Percentiles rank a stretch among this genome's conserved stretches.
These are phyloP conservation scores for Rhodotorula glutinis DNA, from an alignment of 1,284 basidiomycete genomes.

Conservation along the genomic window DNA sequence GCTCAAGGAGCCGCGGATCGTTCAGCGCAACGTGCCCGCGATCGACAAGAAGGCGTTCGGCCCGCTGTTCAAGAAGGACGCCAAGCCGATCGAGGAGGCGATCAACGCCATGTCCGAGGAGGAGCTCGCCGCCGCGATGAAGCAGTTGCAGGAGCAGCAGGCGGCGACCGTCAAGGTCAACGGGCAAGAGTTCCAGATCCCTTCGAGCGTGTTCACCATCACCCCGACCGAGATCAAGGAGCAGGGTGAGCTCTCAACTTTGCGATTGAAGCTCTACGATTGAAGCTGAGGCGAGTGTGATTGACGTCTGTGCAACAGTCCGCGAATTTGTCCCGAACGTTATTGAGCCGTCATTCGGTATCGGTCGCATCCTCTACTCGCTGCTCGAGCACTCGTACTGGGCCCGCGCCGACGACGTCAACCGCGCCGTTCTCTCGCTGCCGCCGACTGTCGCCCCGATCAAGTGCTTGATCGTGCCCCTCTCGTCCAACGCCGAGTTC, in stretches of 20 bases:
- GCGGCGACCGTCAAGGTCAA: conserved; percentile 50
- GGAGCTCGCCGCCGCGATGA: conserved; percentile 66
- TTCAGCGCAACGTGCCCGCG: conserved; percentile 69
- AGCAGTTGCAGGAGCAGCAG: conserved; percentile 66
- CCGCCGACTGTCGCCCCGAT: conserved; percentile 90
- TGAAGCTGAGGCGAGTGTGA: too few species aligned
- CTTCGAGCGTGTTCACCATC: conserved; percentile 72
- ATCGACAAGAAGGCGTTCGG: conserved; percentile 88
- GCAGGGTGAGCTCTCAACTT: conserved; percentile 69
- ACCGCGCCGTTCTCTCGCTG: conserved; percentile 84
- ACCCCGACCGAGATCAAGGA: conserved; percentile 80
- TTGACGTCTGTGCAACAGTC: conserved; percentile 53
- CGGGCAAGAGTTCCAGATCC: conserved; percentile 68
- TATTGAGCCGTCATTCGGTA: conserved; percentile 97
- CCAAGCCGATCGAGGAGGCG: conserved; percentile 66
- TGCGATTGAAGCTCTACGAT: too few species aligned
- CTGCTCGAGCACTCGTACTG: conserved; percentile 96
- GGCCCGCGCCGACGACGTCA: conserved; percentile 84
- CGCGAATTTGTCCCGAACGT: conserved; percentile 97
- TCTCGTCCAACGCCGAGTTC: conserved; percentile 83
- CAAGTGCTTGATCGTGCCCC: conserved; percentile 94
- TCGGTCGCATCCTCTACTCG: conserved; percentile 92
- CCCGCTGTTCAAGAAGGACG: conserved; percentile 84
- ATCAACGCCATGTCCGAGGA: conserved; percentile 69
- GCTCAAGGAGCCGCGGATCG: conserved; percentile 72